phyloP scores from a whole-genome alignment of 148 eudicot genomes.

The Amaranthus hypochondriacus region DNA sequence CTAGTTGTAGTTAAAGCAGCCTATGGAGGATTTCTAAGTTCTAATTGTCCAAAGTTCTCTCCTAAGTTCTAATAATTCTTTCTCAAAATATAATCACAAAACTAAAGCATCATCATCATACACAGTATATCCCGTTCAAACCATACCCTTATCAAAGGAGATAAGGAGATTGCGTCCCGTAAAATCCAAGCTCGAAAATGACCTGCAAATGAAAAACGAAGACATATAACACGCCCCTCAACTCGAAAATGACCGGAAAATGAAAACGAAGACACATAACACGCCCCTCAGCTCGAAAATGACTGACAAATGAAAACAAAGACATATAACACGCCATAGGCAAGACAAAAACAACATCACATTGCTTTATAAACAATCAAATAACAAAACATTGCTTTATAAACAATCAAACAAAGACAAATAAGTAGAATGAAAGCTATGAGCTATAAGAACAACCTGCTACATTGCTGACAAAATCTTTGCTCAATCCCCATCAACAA shows the following conservation, averaged over 20 bases:
- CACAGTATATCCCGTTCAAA: no score
- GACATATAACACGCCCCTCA: no score
- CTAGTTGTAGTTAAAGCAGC: not conserved
- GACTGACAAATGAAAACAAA: no score
- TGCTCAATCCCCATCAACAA: constrained; percentile 43
- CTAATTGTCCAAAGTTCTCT: not conserved
- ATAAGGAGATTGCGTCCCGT: no score
- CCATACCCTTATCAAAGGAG: not conserved
- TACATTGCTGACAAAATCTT: constrained; percentile 57
- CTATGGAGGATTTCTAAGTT: no score
- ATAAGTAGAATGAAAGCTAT: not conserved
- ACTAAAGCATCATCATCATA: not conserved
- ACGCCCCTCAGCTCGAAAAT: no score
- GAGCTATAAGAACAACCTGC: constrained; percentile 35
- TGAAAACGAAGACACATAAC: no score
- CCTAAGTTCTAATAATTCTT: not conserved
- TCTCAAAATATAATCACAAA: not conserved
- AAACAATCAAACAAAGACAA: not conserved
- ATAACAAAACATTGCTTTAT: not conserved
- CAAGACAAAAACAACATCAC: not conserved
- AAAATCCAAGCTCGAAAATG: no score
- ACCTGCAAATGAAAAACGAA: no score
- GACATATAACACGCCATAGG: no score
- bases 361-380: not conserved
- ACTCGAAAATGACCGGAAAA: no score